Evolutionary conservation across 1,284 basidiomycete genomes (phyloP).

Genomic region (Rugiboletus extremiorientalis): DNA sequence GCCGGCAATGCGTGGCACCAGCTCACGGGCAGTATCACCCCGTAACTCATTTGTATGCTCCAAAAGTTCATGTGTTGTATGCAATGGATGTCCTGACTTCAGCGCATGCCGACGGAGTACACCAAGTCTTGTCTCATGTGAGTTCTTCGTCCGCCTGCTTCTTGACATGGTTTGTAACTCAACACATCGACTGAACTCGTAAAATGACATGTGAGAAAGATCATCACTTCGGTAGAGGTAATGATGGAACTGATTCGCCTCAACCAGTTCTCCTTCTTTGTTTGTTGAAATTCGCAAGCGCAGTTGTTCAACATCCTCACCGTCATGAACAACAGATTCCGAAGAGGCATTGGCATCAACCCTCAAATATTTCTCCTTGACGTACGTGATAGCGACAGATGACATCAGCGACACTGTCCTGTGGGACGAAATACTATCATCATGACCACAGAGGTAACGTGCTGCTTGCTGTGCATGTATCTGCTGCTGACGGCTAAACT

Average conservation of each 20-base stretch:
- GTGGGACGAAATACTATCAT: neutral
- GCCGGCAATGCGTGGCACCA: constrained; percentile 23
- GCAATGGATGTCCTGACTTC: neutral
- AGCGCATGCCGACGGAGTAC: constrained; percentile 3
- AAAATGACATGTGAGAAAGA: constrained; percentile 5
- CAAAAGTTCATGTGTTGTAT: constrained; percentile 16
- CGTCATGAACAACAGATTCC: neutral
- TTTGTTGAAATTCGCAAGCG: neutral
- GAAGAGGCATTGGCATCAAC: too few species aligned
- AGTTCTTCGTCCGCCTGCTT: neutral
- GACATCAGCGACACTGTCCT: neutral
- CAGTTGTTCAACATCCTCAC: neutral
- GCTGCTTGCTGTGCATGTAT: constrained; percentile 15
- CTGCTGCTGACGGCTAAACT: constrained; percentile 14
- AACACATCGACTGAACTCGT: constrained; percentile 9
- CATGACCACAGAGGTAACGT: constrained; percentile 6
- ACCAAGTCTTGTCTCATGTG: neutral
- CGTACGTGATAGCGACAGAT: neutral
- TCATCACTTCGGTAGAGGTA: neutral
- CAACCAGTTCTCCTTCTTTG: neutral
- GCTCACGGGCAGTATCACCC: neutral
- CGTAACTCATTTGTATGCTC: constrained; percentile 14
- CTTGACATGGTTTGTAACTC: neutral
- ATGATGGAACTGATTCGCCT: neutral
- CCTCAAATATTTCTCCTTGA: too few species aligned